Evolutionary conservation across 2,329 filamentous ascomycete species (phyloP), one percentile per base, ranked within the genome.

Genomic region (Neopestalotiopsis clavispora): DNA sequence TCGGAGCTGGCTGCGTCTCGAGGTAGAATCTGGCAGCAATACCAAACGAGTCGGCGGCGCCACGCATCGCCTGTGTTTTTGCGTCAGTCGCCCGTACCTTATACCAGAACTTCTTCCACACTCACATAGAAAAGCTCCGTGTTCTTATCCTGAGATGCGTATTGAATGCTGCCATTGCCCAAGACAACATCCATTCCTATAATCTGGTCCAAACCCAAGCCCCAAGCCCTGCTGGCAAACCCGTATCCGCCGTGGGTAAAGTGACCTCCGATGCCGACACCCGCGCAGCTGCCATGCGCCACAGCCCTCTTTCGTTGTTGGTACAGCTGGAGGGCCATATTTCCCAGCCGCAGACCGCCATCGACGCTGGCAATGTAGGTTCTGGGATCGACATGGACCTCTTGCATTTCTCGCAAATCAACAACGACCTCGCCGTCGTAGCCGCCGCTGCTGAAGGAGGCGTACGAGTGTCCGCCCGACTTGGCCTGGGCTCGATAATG

Each of bases 171-270:
- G 7, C 78, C 78, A 57, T 77, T 72, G 2, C 77, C 75, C 17
- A 85, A 77, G 1, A 88, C 83, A 0, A 87, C 84, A 38, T 84
- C 81, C 2, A 85, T 75, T n/a, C 77, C 82, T 9, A 83, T 72
- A 23, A 89, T 80, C 32, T 83, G 82, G 69, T 89, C 87, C 61
- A 88, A 78, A 1, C 85, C 80, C 3, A 85, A 76, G n/a, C 86
- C 86, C 82, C 84, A 87, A 38, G 82, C 78, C 3, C 86, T 80
- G 2, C 81, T 83, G 10, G 76, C 74, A 60, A 79, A 76, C 1
- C 83, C 84, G 69, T 78, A 84, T 3, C 83, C 84, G 12, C 85
- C 85, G 63, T 85, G 83, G 1, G 82, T 78, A 58, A 82, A 80
- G 70, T 86, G 84, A 0, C 84, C 84, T 1, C 80, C 83, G 9